Percentiles rank a stretch among this genome's conserved stretches.
Conservation (phyloP, 129 eudicot genomes). For the Artemisia tridentata region DNA sequence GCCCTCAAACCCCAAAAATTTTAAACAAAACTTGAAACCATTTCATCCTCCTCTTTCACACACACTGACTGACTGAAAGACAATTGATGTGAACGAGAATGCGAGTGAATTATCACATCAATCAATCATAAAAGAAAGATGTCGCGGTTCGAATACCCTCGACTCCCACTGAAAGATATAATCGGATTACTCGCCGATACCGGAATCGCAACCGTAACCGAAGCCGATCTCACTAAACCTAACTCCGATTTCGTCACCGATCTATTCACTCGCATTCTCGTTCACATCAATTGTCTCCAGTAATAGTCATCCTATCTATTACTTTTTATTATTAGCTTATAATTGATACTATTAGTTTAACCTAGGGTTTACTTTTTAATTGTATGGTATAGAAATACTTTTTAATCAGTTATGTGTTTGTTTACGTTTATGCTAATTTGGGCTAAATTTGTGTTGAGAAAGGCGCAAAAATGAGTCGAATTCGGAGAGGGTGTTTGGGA, state of each 20-base stretch:
- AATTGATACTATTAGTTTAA: not conserved
- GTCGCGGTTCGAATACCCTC: constrained; percentile 63
- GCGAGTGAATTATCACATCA: too few relatives aligned
- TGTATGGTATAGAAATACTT: not conserved
- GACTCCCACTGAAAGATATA: constrained; percentile 51
- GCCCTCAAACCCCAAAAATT: too few relatives aligned
- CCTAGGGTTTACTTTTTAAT: not conserved
- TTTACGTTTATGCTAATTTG: not conserved
- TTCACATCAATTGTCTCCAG: constrained; percentile 50
- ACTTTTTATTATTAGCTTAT: too few relatives aligned
- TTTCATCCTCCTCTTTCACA: too few relatives aligned
- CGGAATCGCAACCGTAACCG: constrained; percentile 54
- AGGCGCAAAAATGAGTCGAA: too few relatives aligned
- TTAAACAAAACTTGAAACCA: too few relatives aligned
- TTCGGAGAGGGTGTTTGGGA: too few relatives aligned
- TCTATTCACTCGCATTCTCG: constrained; percentile 52
- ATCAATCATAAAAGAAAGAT: constrained; percentile 23
- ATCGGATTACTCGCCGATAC: constrained; percentile 36
- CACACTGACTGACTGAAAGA: too few relatives aligned
- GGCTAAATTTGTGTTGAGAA: too few relatives aligned
- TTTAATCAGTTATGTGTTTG: not conserved
- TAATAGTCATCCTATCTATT: not conserved
- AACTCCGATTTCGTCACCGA: constrained; percentile 47
- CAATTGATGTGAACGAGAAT: too few relatives aligned
- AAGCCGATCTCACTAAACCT: constrained; percentile 60